Conservation (phyloP, 2,329 filamentous ascomycete genomes). For the Aspergillus sp. region DNA sequence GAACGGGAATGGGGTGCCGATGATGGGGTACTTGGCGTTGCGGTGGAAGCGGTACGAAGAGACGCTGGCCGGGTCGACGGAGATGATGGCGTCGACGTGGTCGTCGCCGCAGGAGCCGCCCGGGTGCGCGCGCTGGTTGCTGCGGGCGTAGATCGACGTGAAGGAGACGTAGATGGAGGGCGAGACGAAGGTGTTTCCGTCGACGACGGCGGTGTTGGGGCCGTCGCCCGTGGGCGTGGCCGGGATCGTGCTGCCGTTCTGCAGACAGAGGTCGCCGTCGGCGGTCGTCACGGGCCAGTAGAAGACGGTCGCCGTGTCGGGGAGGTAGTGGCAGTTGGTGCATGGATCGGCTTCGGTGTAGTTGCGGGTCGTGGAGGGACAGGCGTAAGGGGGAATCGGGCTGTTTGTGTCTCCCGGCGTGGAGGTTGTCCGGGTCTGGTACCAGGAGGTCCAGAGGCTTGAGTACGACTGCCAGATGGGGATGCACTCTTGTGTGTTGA, state of each 20-base stretch:
- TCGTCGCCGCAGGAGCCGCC: conserved; percentile 18
- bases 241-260: conserved; percentile 19
- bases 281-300: conserved; percentile 25
- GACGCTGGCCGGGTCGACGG: conserved; percentile 14
- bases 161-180: conserved; percentile 23
- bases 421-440: conserved; percentile 3
- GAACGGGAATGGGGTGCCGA: conserved; percentile 21
- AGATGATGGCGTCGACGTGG: conserved; percentile 17
- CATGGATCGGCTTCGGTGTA: conserved; percentile 19
- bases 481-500: conserved; percentile 19
- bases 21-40: conserved; percentile 21
- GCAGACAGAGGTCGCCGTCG: conserved; percentile 17
- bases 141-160: conserved; percentile 21
- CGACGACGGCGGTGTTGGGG: conserved; percentile 19
- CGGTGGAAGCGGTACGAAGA: conserved; percentile 18
- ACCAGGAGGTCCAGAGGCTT: conserved; percentile 10
- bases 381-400: conserved; percentile 15
- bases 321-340: conserved; percentile 20
- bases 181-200: conserved; percentile 20
- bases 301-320: conserved; percentile 21
- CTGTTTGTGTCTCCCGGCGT: conserved; percentile 19
- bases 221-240: conserved; percentile 12
- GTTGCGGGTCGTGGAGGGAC: conserved; percentile 11
- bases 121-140: conserved; percentile 14
- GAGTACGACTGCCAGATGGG: conserved; percentile 22